These are phyloP conservation scores for Gyromitra esculenta DNA, from an alignment of 2,329 filamentous ascomycete species.

Conservation along the genomic window DNA sequence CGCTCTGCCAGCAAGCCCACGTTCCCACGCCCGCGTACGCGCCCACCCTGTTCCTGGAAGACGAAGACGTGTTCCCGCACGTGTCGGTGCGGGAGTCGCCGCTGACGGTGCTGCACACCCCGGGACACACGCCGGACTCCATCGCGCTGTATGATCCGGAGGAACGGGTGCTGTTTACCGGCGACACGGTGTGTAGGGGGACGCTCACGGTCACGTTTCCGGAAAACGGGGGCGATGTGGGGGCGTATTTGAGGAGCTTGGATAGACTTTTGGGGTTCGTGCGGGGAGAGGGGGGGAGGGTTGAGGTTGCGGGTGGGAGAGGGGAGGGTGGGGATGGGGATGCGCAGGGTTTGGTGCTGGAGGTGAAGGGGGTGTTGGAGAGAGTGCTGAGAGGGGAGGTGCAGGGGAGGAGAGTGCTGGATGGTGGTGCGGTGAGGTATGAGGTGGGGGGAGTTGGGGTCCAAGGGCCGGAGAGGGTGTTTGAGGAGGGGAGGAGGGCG, in stretches of 20 bases:
- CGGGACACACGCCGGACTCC: constrained; percentile 37
- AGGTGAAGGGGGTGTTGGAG: constrained; percentile 15
- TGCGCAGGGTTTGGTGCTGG: constrained; percentile 8
- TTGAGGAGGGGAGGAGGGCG: constrained; percentile 35
- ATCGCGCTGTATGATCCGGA: constrained; percentile 32
- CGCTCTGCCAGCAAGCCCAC: not conserved
- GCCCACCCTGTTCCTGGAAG: constrained; percentile 24
- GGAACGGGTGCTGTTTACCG: constrained; percentile 35
- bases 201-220: constrained; percentile 8
- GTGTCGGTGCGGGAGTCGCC: constrained; percentile 24
- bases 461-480: constrained; percentile 26
- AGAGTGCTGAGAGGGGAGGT: constrained; percentile 25
- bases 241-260: constrained; percentile 5
- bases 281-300: not conserved
- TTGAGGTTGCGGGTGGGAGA: not conserved
- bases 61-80: constrained; percentile 23
- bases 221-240: not conserved
- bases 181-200: constrained; percentile 7
- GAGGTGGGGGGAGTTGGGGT: not conserved
- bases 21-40: not conserved
- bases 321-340: constrained; percentile 13
- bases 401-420: not conserved
- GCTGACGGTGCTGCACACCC: constrained; percentile 29
- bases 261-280: constrained; percentile 34
- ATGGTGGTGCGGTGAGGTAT: constrained; percentile 3